Percentiles rank a stretch among this genome's conserved stretches.
Conservation (phyloP, 2,329 filamentous ascomycete species). For the Diaporthe vexans region DNA sequence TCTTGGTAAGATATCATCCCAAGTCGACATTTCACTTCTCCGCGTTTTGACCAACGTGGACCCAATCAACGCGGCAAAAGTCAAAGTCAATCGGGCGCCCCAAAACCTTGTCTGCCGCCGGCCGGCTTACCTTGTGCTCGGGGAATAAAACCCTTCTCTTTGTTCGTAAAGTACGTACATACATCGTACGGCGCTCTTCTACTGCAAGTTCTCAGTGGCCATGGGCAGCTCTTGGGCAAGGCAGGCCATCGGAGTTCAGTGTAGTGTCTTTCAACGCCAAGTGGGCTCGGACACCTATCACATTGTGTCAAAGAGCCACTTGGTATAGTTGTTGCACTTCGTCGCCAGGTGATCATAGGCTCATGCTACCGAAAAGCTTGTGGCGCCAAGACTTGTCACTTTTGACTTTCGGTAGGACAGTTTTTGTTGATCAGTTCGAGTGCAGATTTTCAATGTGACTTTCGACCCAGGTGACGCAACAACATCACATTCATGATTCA, state of each 20-base stretch:
- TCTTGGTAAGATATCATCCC: background rate
- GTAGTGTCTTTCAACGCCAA: background rate
- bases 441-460: background rate
- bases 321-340: background rate
- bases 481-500: background rate
- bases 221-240: background rate
- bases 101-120: conserved; percentile 31
- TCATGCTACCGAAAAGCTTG: conserved; percentile 31
- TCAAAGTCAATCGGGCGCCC: conserved; percentile 26
- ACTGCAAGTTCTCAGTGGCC: background rate
- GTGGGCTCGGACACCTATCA: background rate
- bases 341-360: background rate
- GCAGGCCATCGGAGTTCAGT: background rate
- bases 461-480: background rate
- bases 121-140: conserved; percentile 28
- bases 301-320: background rate
- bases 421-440: background rate
- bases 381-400: conserved; percentile 21
- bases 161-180: background rate
- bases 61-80: conserved; percentile 30
- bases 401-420: background rate
- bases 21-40: background rate
- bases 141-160: background rate
- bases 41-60: conserved; percentile 31
- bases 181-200: background rate